phyloP scores from a whole-genome alignment of 2,329 filamentous ascomycete genomes.

The Aaosphaeria arxii region DNA sequence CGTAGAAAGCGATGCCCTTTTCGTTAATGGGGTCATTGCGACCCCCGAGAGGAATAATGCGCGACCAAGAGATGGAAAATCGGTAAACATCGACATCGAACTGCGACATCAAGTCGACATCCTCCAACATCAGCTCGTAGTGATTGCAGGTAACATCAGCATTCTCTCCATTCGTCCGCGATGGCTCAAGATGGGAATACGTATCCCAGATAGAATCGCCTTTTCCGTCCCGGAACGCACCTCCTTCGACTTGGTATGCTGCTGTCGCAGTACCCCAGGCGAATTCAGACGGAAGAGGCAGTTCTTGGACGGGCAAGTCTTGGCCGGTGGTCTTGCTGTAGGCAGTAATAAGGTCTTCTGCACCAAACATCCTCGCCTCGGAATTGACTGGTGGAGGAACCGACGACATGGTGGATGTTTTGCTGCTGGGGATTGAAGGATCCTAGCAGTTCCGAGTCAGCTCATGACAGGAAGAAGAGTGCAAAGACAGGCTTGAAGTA shows the following conservation, averaged over 20 bases:
- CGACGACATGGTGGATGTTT: neutral
- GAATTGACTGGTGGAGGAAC: neutral
- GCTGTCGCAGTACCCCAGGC: conserved; percentile 43
- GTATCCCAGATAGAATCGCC: conserved; percentile 43
- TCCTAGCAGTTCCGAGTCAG: neutral
- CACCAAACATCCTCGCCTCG: neutral
- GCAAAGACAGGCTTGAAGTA: neutral
- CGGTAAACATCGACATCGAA: conserved; percentile 13
- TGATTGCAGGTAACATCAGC: conserved; percentile 1
- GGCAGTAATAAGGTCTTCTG: neutral
- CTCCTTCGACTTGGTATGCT: conserved; percentile 44
- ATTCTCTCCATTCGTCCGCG: neutral
- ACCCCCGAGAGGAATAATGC: conserved; percentile 13
- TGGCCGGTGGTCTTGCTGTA: neutral
- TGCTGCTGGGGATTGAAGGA: neutral
- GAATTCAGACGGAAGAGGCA: conserved; percentile 24
- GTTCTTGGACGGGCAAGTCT: neutral
- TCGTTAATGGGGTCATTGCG: conserved; percentile 10
- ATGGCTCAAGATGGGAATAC: conserved; percentile 33
- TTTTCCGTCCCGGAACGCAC: conserved; percentile 41
- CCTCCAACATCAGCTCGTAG: conserved; percentile 49
- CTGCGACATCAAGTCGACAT: conserved; percentile 16
- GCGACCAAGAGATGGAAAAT: conserved; percentile 12
- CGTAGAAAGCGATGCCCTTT: conserved; percentile 10
- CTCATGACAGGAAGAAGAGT: neutral